Conservation (phyloP, 1,284 basidiomycete genomes). For the Rhodotorula sp. region DNA sequence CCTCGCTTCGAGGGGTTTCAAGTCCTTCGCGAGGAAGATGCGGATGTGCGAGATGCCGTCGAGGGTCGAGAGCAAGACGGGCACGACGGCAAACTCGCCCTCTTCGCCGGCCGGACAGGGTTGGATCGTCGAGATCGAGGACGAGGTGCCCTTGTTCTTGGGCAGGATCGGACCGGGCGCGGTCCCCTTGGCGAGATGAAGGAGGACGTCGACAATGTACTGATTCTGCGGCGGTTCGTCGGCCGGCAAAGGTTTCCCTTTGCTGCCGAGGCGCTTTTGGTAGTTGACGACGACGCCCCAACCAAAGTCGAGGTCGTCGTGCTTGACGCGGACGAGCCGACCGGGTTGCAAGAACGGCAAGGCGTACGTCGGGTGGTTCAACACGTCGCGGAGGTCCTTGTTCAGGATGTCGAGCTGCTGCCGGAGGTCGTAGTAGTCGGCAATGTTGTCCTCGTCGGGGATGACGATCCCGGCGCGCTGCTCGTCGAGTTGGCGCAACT, state of each 20-base stretch:
- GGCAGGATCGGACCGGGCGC: conserved; percentile 56
- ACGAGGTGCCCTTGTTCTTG: conserved; percentile 47
- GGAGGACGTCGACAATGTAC: conserved; percentile 90
- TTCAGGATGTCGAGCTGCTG: conserved; percentile 85
- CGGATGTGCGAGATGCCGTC: conserved; percentile 83
- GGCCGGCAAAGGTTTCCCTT: conserved; percentile 53
- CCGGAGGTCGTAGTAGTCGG: conserved; percentile 86
- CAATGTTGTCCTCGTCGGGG: conserved; percentile 76
- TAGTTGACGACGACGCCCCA: conserved; percentile 94
- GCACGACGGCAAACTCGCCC: conserved; percentile 81
- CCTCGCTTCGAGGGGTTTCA: conserved; percentile 70
- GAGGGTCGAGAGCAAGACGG: conserved; percentile 81
- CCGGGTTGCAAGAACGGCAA: conserved; percentile 92
- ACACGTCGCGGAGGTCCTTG: conserved; percentile 82
- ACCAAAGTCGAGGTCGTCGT: conserved; percentile 86
- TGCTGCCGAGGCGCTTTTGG: conserved; percentile 64
- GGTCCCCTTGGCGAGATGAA: conserved; percentile 72
- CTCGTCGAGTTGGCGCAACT: conserved; percentile 73
- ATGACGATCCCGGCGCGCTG: conserved; percentile 67
- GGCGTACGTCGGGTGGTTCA: conserved; percentile 90
- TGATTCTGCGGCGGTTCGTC: conserved; percentile 81
- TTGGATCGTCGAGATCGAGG: conserved; percentile 63
- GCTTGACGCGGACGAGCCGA: conserved; percentile 81
- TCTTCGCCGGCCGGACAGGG: conserved; percentile 66
- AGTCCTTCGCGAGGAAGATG: conserved; percentile 83